Evolutionary conservation across 169 alveolate genomes (phyloP).

Genomic region (Perkinsus chesapeaki): DNA sequence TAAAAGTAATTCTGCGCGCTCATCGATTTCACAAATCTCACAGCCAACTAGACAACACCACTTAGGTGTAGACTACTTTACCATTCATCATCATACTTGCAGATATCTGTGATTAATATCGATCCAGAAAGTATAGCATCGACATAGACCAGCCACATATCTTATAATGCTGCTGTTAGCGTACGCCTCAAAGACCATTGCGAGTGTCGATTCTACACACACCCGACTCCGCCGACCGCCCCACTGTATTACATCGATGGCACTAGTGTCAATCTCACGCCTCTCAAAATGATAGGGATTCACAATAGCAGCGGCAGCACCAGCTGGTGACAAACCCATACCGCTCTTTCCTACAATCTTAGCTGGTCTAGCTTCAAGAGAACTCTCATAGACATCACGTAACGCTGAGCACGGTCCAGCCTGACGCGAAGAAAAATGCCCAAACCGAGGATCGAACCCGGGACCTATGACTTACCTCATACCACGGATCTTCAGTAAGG

Average conservation of each 20-base stretch:
- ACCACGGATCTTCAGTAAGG: conserved; percentile 75
- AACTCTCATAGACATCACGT: background rate
- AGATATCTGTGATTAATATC: too few relatives aligned
- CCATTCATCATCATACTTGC: too few relatives aligned
- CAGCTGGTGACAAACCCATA: background rate
- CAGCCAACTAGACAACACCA: too few relatives aligned
- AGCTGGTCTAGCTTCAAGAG: background rate
- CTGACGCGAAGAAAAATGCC: background rate
- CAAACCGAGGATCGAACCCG: background rate
- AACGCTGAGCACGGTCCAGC: background rate
- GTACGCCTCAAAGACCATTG: background rate
- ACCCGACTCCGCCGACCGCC: background rate
- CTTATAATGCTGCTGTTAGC: too few relatives aligned
- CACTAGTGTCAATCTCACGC: background rate
- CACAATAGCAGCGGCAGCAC: background rate
- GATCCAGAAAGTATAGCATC: too few relatives aligned
- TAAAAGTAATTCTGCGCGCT: too few relatives aligned
- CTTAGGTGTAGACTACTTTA: too few relatives aligned
- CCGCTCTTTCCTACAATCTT: background rate
- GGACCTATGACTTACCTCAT: conserved; percentile 49
- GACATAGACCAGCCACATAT: too few relatives aligned
- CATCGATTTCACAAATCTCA: too few relatives aligned
- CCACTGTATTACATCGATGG: background rate
- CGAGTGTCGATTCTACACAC: background rate
- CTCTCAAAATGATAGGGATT: background rate